Conservation (phyloP, 306 rosid species). For the Prunus mira region DNA sequence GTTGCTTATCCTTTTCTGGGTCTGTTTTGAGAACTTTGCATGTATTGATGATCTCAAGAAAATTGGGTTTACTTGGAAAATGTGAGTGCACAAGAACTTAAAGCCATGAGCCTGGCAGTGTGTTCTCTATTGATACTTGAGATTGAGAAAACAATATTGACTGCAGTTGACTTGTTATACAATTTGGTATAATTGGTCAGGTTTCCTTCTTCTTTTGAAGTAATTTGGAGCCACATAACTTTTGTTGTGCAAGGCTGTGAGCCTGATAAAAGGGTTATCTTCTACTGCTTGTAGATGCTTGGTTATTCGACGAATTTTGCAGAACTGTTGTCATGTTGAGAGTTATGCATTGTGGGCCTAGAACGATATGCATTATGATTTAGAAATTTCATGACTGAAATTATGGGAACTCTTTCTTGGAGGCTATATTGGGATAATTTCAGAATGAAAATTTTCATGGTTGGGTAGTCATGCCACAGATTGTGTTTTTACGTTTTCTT, state of each 20-base stretch:
- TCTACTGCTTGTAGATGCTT: background rate
- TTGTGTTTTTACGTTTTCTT: background rate
- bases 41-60: background rate
- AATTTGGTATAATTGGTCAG: background rate
- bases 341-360: background rate
- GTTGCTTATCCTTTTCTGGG: constrained; percentile 19
- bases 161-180: background rate
- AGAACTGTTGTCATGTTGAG: constrained; percentile 1
- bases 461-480: background rate
- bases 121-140: background rate
- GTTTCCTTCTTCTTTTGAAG: background rate
- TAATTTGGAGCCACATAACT: background rate
- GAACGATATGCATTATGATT: background rate
- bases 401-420: background rate
- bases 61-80: background rate
- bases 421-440: background rate
- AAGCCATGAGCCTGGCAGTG: background rate
- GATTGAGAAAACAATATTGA: background rate
- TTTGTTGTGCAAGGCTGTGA: background rate
- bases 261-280: background rate
- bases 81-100: background rate
- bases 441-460: background rate
- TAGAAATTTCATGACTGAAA: background rate
- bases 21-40: constrained; percentile 5
- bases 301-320: background rate